Evolutionary conservation across 2,329 filamentous ascomycete species (phyloP), one percentile per base, ranked within the genome.

Genomic region (Thelonectria blattea): DNA sequence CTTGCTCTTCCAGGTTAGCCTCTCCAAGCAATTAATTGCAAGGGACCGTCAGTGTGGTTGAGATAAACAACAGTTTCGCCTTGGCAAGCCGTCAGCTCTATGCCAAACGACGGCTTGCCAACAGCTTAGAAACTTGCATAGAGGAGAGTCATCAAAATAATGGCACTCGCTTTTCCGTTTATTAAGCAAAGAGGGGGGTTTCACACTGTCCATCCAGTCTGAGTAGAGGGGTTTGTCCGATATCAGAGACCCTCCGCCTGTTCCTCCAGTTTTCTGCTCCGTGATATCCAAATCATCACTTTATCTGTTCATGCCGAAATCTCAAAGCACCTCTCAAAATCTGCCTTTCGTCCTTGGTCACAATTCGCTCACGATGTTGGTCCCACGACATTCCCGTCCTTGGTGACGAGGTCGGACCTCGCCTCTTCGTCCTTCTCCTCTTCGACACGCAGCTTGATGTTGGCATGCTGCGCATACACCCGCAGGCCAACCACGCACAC

Each of bases 401-500:
- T 59, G 10, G 62, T 60, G 42, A 63, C 58, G 42, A 70, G 61
- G 39, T 52, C 73, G 57, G 61, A 53, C 7, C 45, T 46, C 27
- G 63, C 59, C 42, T 76, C 72, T 0, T 61, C 68, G 41, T 62
- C 67, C 45, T 72, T 72, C 24, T 72, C 71, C 58, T 76, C 72
- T 9, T 73, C 74, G 8, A 79, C 65, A 7, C 66, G 66, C 27
- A 79, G 73, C 30, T 71, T 71, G 34, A 78, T 69, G 6, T 70
- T 68, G 1, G 72, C 58, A 27, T 78, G 76, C 52, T 70, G 70
- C 9, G 78, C 71, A 56, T 79, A 79, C 10, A 79, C 76, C 8
- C 76, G 67, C 12, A 79, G 68, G 9, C 76, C 76, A 41, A 78
- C 65, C 10, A 79, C 77, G 52, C 75, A 78, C 22, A 79, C 76